Conservation (phyloP, 345 rosid genomes). For the Aquilaria yunnanensis region DNA sequence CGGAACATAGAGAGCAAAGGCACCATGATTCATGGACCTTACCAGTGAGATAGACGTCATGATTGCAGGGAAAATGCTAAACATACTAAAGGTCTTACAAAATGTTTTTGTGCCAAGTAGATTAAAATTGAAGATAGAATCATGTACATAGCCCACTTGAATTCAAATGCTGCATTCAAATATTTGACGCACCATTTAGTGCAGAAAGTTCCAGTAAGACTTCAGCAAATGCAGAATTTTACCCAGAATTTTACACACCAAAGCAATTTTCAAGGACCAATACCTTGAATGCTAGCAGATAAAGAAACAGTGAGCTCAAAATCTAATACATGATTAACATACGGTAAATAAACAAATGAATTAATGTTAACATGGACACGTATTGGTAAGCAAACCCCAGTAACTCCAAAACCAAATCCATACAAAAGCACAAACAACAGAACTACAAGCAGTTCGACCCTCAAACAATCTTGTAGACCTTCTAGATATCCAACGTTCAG, state of each 20-base stretch:
- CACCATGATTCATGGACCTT: no score
- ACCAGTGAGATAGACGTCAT: no score
- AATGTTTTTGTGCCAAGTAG: conserved; percentile 3
- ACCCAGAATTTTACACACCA: conserved; percentile 19
- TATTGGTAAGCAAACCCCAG: conserved; percentile 2
- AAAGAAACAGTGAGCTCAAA: conserved; percentile 12
- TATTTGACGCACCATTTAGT: conserved; percentile 5
- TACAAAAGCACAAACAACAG: not conserved
- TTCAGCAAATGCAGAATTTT: conserved; percentile 17
- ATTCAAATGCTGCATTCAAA: no score
- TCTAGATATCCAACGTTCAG: conserved; percentile 18
- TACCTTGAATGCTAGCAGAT: not conserved
- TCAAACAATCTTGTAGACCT: conserved; percentile 11
- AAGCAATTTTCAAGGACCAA: conserved; percentile 1
- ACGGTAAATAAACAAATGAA: not conserved
- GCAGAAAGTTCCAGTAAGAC: conserved; percentile 8
- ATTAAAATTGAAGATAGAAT: not conserved
- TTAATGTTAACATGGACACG: not conserved
- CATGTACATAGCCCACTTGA: no score
- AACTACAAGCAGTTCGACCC: conserved; percentile 6
- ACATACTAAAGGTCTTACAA: not conserved
- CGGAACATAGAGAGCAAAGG: no score
- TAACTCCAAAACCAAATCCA: conserved; percentile 11
- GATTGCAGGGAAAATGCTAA: no score
- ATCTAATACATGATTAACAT: conserved; percentile 1